These are phyloP conservation scores for Candida pseudocylindracea DNA, from an alignment of 1,139 yeast species.

Conservation along the genomic window DNA sequence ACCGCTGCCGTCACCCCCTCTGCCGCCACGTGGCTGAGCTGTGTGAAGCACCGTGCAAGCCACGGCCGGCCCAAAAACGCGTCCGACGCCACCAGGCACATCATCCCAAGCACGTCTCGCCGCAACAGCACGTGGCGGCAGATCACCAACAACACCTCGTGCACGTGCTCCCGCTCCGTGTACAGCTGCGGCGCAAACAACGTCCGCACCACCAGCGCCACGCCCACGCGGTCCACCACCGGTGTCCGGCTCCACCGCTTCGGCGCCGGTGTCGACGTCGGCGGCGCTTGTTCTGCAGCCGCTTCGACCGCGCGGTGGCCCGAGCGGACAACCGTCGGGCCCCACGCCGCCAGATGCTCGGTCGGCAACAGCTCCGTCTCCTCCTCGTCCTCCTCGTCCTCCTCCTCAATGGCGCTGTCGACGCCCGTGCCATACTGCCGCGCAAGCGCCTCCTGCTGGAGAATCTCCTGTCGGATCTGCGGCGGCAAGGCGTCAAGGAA, in stretches of 20 bases:
- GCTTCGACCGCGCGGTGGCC: no score
- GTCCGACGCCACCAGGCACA: no score
- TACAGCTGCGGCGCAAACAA: constrained; percentile 56
- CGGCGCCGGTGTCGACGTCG: background rate
- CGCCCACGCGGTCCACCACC: constrained; percentile 53
- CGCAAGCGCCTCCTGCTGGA: constrained; percentile 42
- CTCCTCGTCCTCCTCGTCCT: constrained; percentile 3
- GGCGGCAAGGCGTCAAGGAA: constrained; percentile 70
- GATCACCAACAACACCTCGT: constrained; percentile 23
- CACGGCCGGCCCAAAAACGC: no score
- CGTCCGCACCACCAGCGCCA: constrained; percentile 48
- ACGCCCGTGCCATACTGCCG: constrained; percentile 11
- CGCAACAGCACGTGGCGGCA: no score
- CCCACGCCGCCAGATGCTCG: no score
- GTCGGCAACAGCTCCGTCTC: constrained; percentile 5
- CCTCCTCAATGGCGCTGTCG: constrained; percentile 5
- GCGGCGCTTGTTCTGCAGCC: no score
- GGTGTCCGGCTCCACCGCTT: constrained; percentile 18
- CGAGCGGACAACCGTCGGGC: no score
- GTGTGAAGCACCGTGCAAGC: no score
- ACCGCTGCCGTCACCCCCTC: no score
- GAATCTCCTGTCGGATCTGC: constrained; percentile 45
- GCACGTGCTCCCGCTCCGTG: constrained; percentile 39
- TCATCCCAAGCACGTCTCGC: no score
- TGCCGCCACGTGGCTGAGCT: no score